Conservation (phyloP, 331 rosid species). For the Malus hybrid region DNA sequence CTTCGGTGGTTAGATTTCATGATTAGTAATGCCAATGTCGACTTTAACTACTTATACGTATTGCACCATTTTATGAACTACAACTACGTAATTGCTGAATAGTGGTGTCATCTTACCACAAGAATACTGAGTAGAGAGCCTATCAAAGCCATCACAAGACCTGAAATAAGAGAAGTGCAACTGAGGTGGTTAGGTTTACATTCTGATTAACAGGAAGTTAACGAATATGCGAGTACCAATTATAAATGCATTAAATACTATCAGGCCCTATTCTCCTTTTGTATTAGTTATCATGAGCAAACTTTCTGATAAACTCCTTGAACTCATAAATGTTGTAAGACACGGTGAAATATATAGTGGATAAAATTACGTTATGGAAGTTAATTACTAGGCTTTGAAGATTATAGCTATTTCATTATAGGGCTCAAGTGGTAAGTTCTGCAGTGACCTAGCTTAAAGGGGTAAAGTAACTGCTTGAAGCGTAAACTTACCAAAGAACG, state of each 20-base stretch:
- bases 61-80: neutral
- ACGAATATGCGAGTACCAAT: too few species aligned
- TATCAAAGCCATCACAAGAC: constrained; percentile 85
- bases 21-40: neutral
- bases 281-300: neutral
- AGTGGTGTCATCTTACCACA: constrained; percentile 49
- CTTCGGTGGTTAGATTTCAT: neutral
- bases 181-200: neutral
- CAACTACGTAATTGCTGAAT: neutral
- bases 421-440: neutral
- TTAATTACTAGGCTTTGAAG: neutral
- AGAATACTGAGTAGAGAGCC: constrained; percentile 70
- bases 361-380: neutral
- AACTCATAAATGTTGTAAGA: too few species aligned
- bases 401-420: neutral
- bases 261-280: too few species aligned
- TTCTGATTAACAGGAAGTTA: neutral
- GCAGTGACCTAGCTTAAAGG: neutral
- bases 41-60: neutral
- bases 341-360: neutral
- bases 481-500: constrained; percentile 62
- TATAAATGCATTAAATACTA: neutral
- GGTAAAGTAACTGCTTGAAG: neutral
- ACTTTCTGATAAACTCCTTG: neutral
- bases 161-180: constrained; percentile 34